phyloP scores from a whole-genome alignment of 164 flowering plant genomes.

The Protea cynaroides region DNA sequence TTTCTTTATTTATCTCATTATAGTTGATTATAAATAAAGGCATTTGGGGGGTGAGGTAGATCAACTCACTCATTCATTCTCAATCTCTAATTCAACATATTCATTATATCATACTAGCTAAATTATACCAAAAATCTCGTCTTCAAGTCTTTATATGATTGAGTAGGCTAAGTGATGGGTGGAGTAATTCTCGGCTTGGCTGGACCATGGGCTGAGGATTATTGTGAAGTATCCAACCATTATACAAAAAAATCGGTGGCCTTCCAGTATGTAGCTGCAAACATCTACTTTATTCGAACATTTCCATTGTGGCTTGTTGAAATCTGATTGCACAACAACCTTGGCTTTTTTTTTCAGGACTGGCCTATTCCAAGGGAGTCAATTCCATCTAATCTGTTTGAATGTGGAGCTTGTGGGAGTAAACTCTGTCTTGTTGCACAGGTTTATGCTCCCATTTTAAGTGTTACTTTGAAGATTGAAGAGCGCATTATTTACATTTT shows the following conservation, averaged over 20 bases:
- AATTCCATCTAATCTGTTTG: slow-evolving; percentile 30
- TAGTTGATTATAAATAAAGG: too few relatives aligned
- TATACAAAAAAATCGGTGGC: slow-evolving; percentile 91
- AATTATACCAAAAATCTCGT: too few relatives aligned
- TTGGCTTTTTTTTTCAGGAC: too few relatives aligned
- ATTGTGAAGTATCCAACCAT: slow-evolving; percentile 61
- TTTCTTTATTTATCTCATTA: too few relatives aligned
- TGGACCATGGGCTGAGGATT: slow-evolving; percentile 78
- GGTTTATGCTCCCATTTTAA: slow-evolving; percentile 83
- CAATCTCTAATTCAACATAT: too few relatives aligned
- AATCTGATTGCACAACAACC: too few relatives aligned
- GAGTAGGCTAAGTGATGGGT: slow-evolving; percentile 36
- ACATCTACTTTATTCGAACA: too few relatives aligned
- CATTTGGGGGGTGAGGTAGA: too few relatives aligned
- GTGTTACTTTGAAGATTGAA: slow-evolving; percentile 31
- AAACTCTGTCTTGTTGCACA: slow-evolving; percentile 64
- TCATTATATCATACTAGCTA: too few relatives aligned
- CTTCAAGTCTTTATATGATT: too few relatives aligned
- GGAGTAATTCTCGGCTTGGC: slow-evolving; percentile 73
- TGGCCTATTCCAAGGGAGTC: slow-evolving; percentile 26
- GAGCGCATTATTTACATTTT: slow-evolving; percentile 71
- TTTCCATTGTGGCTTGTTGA: too few relatives aligned
- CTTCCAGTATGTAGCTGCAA: slow-evolving; percentile 46
- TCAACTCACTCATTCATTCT: too few relatives aligned
- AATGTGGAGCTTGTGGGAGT: slow-evolving; percentile 50